Evolutionary conservation across 1,284 basidiomycete genomes (phyloP).

Genomic region (Schizophyllum amplum): DNA sequence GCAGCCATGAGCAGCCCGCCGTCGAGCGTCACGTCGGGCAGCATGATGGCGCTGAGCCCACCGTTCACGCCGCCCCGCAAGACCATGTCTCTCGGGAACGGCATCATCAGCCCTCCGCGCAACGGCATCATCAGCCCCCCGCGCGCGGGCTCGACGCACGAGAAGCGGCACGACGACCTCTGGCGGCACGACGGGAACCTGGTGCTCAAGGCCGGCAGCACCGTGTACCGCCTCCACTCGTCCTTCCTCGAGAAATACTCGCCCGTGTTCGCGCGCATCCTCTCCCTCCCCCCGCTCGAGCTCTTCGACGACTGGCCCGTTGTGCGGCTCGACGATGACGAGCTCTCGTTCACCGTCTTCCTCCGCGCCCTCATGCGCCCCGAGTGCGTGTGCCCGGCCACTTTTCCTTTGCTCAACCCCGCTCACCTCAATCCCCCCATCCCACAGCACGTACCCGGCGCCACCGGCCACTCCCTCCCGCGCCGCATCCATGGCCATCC

Average conservation of each 20-base stretch:
- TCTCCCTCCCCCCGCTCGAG: neutral
- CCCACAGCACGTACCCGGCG: neutral
- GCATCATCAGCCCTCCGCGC: neutral
- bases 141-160: neutral
- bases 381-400: neutral
- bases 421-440: too few relatives aligned
- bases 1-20: neutral
- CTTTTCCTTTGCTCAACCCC: neutral
- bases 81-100: neutral
- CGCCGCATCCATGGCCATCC: conserved; percentile 38
- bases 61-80: neutral
- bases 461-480: neutral
- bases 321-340: neutral
- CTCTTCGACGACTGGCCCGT: neutral
- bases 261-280: neutral
- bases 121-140: neutral
- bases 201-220: neutral
- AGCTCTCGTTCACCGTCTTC: neutral
- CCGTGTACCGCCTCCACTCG: neutral
- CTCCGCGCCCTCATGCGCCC: neutral
- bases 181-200: neutral
- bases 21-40: neutral
- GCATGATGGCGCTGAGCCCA: neutral
- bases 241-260: neutral
- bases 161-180: neutral